Percentiles rank a stretch among this genome's conserved stretches.
These are phyloP conservation scores for Oehlia diaphana DNA, from an alignment of 192 early-diverging fungal species.

Conservation along the genomic window DNA sequence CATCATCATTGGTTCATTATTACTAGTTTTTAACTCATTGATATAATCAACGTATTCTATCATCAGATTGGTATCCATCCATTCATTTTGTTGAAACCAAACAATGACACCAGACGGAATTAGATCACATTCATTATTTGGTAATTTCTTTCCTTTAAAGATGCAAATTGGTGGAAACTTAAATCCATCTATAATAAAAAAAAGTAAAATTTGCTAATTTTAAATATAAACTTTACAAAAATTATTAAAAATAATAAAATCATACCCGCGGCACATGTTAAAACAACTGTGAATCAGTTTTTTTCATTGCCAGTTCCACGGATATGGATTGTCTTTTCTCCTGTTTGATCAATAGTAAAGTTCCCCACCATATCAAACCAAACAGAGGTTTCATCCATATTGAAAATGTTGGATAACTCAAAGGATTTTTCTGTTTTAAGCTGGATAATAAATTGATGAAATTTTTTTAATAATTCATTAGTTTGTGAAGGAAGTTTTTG, in stretches of 20 bases:
- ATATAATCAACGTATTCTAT: neutral
- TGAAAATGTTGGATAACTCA: neutral
- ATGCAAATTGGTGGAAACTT: neutral
- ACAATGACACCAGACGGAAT: neutral
- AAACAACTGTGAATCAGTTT: slow-evolving; percentile 1
- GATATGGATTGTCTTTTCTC: neutral
- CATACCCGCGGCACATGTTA: neutral
- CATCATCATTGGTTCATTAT: too few relatives aligned
- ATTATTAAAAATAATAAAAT: too few relatives aligned
- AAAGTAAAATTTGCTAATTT: too few relatives aligned
- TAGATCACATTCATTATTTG: neutral
- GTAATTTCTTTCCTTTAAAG: too few relatives aligned
- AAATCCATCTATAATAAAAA: neutral
- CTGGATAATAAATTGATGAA: neutral
- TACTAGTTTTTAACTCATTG: too few relatives aligned
- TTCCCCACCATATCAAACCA: neutral
- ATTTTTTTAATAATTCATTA: neutral
- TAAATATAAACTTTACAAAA: too few relatives aligned
- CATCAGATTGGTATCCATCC: neutral
- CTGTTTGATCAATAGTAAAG: neutral
- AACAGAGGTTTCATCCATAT: slow-evolving; percentile 11
- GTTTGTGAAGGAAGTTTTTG: neutral
- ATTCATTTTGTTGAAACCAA: slow-evolving; percentile 17
- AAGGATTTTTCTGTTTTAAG: neutral
- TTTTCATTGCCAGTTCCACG: slow-evolving; percentile 10